Percentiles rank a stretch among this genome's conserved stretches.
phyloP scores from a whole-genome alignment of 768 basidiomycete species.

The Lactarius sp. region DNA sequence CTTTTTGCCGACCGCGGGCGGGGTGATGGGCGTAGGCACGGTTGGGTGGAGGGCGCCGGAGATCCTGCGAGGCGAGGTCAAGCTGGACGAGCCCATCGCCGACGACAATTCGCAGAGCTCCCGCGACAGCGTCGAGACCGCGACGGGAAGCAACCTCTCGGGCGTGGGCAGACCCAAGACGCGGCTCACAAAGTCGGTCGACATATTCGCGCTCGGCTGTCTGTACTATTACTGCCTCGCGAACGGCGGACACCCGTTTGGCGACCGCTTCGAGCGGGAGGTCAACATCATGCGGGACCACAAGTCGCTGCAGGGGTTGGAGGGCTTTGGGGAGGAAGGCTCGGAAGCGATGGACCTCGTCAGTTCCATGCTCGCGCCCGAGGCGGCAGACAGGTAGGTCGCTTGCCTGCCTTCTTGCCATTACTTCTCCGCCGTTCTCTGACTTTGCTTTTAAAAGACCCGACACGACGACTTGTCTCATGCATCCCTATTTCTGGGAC shows the following conservation, averaged over 20 bases:
- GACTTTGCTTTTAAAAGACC: conserved; percentile 43
- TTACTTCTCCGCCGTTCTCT: not conserved
- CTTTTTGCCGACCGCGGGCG: conserved; percentile 88
- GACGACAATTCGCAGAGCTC: conserved; percentile 67
- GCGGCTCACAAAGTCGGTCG: conserved; percentile 88
- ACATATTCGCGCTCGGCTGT: conserved; percentile 95
- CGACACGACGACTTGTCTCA: conserved; percentile 77
- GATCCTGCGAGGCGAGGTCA: conserved; percentile 90
- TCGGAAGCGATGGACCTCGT: conserved; percentile 87
- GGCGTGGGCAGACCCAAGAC: conserved; percentile 45
- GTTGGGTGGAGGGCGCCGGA: conserved; percentile 98
- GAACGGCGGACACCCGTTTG: conserved; percentile 89
- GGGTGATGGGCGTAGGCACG: conserved; percentile 85
- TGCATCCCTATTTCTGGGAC: conserved; percentile 98
- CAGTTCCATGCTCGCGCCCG: conserved; percentile 66
- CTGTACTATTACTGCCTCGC: conserved; percentile 92
- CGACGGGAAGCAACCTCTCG: conserved; percentile 35
- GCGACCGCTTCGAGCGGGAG: conserved; percentile 89
- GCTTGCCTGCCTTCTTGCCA: not conserved
- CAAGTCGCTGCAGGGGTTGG: conserved; percentile 64
- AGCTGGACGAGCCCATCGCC: conserved; percentile 67
- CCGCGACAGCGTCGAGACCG: conserved; percentile 55
- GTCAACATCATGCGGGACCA: conserved; percentile 85
- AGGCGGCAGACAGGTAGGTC: conserved; percentile 63
- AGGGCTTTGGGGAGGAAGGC: conserved; percentile 88